A percentile compares a stretch with the other conserved stretches of the same genome.
Evolutionary conservation across 2,329 filamentous ascomycete genomes (phyloP).

Genomic region (Phaeosphaeriaceae sp.): DNA sequence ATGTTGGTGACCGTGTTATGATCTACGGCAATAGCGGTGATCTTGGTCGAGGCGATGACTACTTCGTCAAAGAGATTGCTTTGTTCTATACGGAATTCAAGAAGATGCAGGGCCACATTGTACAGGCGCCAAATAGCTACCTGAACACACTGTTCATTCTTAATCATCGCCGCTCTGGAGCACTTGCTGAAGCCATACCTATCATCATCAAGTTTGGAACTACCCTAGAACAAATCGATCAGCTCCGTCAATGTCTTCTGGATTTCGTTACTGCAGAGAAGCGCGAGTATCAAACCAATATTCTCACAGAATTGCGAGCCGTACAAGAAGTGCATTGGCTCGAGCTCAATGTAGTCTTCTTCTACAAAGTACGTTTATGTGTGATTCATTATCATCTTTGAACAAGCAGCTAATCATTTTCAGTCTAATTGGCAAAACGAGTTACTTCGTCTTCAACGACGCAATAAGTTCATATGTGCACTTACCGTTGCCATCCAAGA

Average conservation of each 20-base stretch:
- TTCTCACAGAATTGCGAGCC: slow-evolving; percentile 81
- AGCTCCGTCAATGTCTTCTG: slow-evolving; percentile 77
- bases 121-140: slow-evolving; percentile 93
- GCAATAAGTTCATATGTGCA: slow-evolving; percentile 93
- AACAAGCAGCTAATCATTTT: too few species aligned
- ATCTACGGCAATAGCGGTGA: slow-evolving; percentile 89
- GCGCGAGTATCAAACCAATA: slow-evolving; percentile 85
- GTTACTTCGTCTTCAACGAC: slow-evolving; percentile 81
- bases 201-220: slow-evolving; percentile 90
- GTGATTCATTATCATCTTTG: too few species aligned
- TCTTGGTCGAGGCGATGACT: slow-evolving; percentile 82
- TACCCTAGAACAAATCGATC: slow-evolving; percentile 79
- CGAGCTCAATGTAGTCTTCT: slow-evolving; percentile 91
- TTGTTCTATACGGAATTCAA: slow-evolving; percentile 97
- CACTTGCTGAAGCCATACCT: slow-evolving; percentile 82
- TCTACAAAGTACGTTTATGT: slow-evolving; percentile 70
- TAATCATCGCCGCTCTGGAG: slow-evolving; percentile 89
- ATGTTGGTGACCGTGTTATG: slow-evolving; percentile 90
- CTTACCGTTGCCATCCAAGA: slow-evolving; percentile 86
- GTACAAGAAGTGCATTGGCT: slow-evolving; percentile 85
- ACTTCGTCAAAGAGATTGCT: slow-evolving; percentile 94
- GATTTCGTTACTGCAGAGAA: slow-evolving; percentile 86
- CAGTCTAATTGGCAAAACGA: slow-evolving; percentile 92
- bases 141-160: slow-evolving; percentile 93
- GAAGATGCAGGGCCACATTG: slow-evolving; percentile 96